These are phyloP conservation scores for Megacollybia marginata DNA, from an alignment of 768 basidiomycete genomes.

Conservation along the genomic window DNA sequence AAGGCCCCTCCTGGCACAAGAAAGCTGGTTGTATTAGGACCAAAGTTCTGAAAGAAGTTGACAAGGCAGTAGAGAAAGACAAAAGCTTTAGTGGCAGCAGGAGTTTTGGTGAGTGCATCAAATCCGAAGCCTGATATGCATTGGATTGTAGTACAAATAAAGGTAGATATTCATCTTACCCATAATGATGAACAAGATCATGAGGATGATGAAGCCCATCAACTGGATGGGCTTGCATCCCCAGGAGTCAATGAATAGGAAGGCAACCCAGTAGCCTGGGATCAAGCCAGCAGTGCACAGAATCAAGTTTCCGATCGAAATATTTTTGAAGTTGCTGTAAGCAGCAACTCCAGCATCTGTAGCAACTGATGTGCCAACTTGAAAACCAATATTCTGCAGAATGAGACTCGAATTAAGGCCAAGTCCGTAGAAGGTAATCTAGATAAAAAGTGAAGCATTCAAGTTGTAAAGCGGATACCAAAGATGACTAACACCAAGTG, in stretches of 20 bases:
- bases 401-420: conserved; percentile 79
- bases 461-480: not conserved
- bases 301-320: conserved; percentile 70
- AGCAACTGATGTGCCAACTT: conserved; percentile 37
- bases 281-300: conserved; percentile 73
- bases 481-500: conserved; percentile 55
- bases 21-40: conserved; percentile 77
- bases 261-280: conserved; percentile 69
- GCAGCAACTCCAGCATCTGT: conserved; percentile 27
- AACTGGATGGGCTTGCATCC: conserved; percentile 80
- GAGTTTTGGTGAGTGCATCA: conserved; percentile 42
- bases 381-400: conserved; percentile 68
- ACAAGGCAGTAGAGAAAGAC: conserved; percentile 79
- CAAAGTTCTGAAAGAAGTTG: conserved; percentile 89
- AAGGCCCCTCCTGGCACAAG: conserved; percentile 76
- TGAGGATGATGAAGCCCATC: conserved; percentile 67
- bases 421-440: conserved; percentile 87
- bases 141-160: not conserved
- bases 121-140: conserved; percentile 42
- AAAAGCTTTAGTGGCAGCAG: conserved; percentile 45
- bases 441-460: not conserved
- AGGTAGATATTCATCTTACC: conserved; percentile 36
- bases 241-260: conserved; percentile 67
- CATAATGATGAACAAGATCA: conserved; percentile 60
- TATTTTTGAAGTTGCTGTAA: conserved; percentile 54